Evolutionary conservation across 1,139 yeast genomes (phyloP), one percentile per base, ranked within the genome.

Genomic region (Starmera stellimalicola): DNA sequence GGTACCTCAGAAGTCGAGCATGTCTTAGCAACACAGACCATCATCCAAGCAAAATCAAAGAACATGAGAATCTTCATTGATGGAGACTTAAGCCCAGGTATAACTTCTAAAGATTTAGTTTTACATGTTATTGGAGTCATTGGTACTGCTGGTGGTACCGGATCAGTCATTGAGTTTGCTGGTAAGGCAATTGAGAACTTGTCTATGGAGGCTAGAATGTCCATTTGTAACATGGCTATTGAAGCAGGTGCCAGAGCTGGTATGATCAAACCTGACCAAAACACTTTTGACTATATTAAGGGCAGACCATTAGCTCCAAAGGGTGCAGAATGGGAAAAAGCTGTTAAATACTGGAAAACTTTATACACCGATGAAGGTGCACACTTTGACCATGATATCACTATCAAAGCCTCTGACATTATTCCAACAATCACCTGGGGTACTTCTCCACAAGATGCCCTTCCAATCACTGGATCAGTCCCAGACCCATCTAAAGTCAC

Each of bases 161-260:
- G 98, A 37, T 70, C 77, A 51, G 98, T 91, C 39, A 83, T 91
- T 57, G 98, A 91, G 64, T 91, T 88, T 64, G 93, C 95, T 31
- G 98, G 98, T 58, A 75, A 80, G 47, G 96, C 97, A 38, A 85
- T 91, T 50, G 84, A 81, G 57, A 73, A 70, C 41, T 72, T 91
- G 42, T 77, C 94, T 24, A 85, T 91, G 91, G 98, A 91, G 63
- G 96, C 97, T n/a, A 77, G 98, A 63, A 91, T 91, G 98, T 87
- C 97, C 33, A 91, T 91, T 65, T 91, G 98, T 71, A 91, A 91
- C 59, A 91, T 91, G 98, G 78, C 96, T 30, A 88, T 91, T 50
- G 98, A 91, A 65, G 98, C 81, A 38, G 98, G 98, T 63, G 98
- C 98, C 19, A 80, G 98, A 64, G 98, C 98, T 17, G 98, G 98